phyloP scores from a whole-genome alignment of 805 yeast genomes.

The Kuraishia molischiana region DNA sequence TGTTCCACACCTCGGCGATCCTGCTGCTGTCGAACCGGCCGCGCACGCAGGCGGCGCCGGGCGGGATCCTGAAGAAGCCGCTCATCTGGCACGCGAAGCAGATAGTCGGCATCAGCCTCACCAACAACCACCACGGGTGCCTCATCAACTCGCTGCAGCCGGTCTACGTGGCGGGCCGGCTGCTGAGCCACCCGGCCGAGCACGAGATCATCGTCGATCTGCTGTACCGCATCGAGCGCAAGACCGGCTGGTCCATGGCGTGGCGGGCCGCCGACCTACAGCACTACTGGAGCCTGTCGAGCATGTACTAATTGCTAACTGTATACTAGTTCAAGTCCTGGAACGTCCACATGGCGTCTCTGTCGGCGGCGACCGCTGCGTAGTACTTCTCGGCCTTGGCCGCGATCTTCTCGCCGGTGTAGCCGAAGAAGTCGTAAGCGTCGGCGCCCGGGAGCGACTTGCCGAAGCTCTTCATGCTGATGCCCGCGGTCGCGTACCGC shows the following conservation, averaged over 20 bases:
- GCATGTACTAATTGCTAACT: background rate
- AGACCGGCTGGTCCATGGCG: conserved; percentile 13
- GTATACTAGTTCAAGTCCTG: background rate
- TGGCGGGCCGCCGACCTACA: conserved; percentile 14
- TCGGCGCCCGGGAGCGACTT: conserved; percentile 23
- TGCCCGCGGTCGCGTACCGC: conserved; percentile 24
- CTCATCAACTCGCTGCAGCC: conserved; percentile 17
- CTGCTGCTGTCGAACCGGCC: conserved; percentile 29
- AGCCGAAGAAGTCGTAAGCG: conserved; percentile 23
- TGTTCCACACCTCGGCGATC: conserved; percentile 28
- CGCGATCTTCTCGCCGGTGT: conserved; percentile 14
- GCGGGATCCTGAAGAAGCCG: conserved; percentile 5
- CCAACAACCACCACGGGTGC: conserved; percentile 14
- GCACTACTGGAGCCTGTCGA: conserved; percentile 12
- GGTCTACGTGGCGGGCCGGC: conserved; percentile 16
- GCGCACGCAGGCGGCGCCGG: conserved; percentile 7
- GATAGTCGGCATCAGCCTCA: conserved; percentile 21
- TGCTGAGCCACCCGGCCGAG: conserved; percentile 14
- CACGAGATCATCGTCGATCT: conserved; percentile 13
- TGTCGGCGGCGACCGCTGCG: conserved; percentile 5
- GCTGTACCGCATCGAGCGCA: conserved; percentile 12
- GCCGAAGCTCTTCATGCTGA: conserved; percentile 22
- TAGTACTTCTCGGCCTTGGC: conserved; percentile 18
- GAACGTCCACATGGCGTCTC: background rate
- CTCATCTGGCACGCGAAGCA: conserved; percentile 31